Base-by-base conservation (phyloP, 345 rosid genomes). In the Lumnitzera littorea region DNA sequence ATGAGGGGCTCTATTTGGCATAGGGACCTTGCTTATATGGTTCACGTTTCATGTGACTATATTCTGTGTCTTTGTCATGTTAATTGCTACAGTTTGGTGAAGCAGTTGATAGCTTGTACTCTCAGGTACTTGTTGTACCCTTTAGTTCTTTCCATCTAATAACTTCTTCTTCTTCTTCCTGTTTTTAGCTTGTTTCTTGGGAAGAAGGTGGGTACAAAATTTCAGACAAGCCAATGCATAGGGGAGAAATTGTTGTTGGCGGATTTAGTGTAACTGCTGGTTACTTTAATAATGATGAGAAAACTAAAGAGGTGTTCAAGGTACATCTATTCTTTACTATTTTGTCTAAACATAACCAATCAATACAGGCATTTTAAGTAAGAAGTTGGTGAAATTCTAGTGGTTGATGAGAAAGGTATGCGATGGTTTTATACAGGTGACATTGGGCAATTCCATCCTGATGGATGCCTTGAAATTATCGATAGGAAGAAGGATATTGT, bases 401-500 rank as follows among this genome's bases (percentile, higher is more conserved):
- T 87, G 98, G 96, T 85, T 65, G 98, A 91, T 61, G 95, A 85
- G 64, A 83, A 25, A 52, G 96, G 91, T 17, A 74, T 74, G 70
- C 79, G 85, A 62, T 91, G 98, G 98, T 91, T 91, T 67, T 91
- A 86, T 67, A 78, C 85, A 0, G 96, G 98, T 48, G 98, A 91
- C 69, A 87, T 91, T 3, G 96, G 98, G 56, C 87, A 60, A 51
- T 82, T 86, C 67, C 95, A 87, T 67, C 79, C 84, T 7, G 98
- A 91, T 62, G 98, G 98, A 64, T 91, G 95, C 78, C 89, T 91
- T 54, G 96, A 89, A 68, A 78, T 91, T 55, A 87, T 91, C 54
- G 98, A 91, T 70, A 80, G 98, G 73, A 91, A 87, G 75, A 89
- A 91, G 75, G 98, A 91, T 65, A 91, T 91, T 13, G 91, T 91